Conservation (phyloP, 2,329 filamentous ascomycete genomes). For the Juglanconis oblonga region DNA sequence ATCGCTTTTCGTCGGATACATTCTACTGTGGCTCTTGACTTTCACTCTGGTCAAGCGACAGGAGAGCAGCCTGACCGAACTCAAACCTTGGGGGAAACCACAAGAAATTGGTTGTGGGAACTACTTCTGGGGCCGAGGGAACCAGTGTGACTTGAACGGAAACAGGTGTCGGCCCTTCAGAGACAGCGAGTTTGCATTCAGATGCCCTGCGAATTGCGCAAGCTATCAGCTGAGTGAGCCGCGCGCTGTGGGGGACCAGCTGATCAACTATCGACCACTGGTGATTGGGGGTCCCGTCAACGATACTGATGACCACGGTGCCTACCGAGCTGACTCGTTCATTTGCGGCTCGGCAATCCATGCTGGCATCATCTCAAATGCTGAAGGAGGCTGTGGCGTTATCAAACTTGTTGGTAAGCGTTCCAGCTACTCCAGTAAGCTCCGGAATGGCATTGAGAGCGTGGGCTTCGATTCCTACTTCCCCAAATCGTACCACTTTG, state of each 20-base stretch:
- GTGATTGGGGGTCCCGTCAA: slow-evolving; percentile 64
- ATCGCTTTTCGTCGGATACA: slow-evolving; percentile 57
- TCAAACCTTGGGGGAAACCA: slow-evolving; percentile 66
- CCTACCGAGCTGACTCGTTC: slow-evolving; percentile 83
- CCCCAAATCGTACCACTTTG: slow-evolving; percentile 80
- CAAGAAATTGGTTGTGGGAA: slow-evolving; percentile 63
- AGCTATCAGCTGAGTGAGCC: slow-evolving; percentile 66
- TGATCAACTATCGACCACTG: slow-evolving; percentile 61
- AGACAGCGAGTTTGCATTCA: slow-evolving; percentile 67
- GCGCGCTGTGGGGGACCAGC: slow-evolving; percentile 69
- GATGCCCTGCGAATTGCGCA: slow-evolving; percentile 71
- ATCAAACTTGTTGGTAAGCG: slow-evolving; percentile 68
- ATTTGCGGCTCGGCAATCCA: slow-evolving; percentile 76
- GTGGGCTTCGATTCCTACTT: slow-evolving; percentile 84
- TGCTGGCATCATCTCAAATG: slow-evolving; percentile 64
- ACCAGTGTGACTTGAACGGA: slow-evolving; percentile 72
- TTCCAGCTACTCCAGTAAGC: slow-evolving; percentile 59
- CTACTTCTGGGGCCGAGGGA: slow-evolving; percentile 69
- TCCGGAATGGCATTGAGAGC: slow-evolving; percentile 72
- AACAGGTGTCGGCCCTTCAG: slow-evolving; percentile 73
- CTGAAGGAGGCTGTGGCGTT: slow-evolving; percentile 70
- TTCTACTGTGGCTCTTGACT: slow-evolving; percentile 64
- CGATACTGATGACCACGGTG: slow-evolving; percentile 39
- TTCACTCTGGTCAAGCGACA: slow-evolving; percentile 68
- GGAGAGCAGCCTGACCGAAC: slow-evolving; percentile 56